These are phyloP conservation scores for Caryopteris hybrid DNA, from an alignment of 305 asterid genomes.

Conservation along the genomic window DNA sequence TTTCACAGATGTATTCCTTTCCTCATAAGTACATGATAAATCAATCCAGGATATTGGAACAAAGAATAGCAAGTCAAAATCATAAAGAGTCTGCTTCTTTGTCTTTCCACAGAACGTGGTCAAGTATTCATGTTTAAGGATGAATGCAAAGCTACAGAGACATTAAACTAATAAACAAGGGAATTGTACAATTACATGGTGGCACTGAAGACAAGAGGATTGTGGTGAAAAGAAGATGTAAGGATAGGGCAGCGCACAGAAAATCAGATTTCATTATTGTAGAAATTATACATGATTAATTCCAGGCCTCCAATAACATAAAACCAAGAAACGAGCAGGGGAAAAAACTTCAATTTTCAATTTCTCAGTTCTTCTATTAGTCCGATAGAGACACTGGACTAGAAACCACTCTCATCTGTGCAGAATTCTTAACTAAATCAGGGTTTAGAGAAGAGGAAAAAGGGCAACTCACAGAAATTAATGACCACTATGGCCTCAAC, in stretches of 20 bases:
- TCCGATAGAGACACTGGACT: not conserved
- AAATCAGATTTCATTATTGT: no score
- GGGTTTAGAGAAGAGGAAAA: not conserved
- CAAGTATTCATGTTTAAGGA: not conserved
- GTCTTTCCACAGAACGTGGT: not conserved
- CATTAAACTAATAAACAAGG: no score
- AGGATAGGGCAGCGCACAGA: no score
- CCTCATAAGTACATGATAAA: not conserved
- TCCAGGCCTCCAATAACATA: not conserved
- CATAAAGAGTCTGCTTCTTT: not conserved
- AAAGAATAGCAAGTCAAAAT: not conserved
- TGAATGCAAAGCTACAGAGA: no score
- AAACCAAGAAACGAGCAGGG: not conserved
- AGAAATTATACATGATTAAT: no score
- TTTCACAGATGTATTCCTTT: not conserved
- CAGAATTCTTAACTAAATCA: not conserved
- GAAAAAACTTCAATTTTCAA: not conserved
- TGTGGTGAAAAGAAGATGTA: no score
- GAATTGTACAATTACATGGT: no score
- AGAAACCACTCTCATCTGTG: not conserved
- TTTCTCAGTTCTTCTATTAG: not conserved
- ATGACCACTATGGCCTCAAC: constrained; percentile 26
- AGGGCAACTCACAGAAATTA: constrained; percentile 21
- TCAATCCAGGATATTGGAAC: not conserved
- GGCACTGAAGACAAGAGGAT: no score